Percentiles rank a stretch among this genome's conserved stretches.
phyloP scores from a whole-genome alignment of 2,329 filamentous ascomycete species.

The Alternaria ventricosa region DNA sequence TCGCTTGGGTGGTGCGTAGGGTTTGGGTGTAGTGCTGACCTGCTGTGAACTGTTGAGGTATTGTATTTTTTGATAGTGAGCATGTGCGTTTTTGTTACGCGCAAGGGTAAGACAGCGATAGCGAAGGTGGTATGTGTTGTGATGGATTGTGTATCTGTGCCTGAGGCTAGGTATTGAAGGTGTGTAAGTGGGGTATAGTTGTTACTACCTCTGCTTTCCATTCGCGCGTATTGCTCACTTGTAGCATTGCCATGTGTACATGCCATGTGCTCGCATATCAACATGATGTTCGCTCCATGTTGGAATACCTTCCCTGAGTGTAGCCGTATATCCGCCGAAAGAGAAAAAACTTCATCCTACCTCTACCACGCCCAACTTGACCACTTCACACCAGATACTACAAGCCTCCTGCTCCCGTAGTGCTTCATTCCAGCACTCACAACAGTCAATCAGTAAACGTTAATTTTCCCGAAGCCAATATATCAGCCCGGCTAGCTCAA shows the following conservation, averaged over 20 bases:
- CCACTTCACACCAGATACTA: not conserved
- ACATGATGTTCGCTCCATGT: not conserved
- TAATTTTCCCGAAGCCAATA: not conserved
- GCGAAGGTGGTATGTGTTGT: not conserved
- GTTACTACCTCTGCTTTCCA: too few relatives aligned
- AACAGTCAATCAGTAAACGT: not conserved
- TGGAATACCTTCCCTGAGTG: not conserved
- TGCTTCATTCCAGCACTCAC: not conserved
- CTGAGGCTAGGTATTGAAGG: not conserved
- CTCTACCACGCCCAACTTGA: not conserved
- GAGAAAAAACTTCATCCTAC: not conserved
- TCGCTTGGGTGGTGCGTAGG: not conserved
- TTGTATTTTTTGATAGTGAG: not conserved
- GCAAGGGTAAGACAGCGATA: not conserved
- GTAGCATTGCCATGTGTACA: not conserved
- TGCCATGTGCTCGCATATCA: not conserved
- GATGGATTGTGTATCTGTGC: not conserved
- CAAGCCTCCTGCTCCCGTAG: not conserved
- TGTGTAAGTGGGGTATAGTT: not conserved
- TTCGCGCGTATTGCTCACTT: not conserved
- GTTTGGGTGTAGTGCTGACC: not conserved
- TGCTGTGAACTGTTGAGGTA: not conserved
- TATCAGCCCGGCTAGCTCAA: constrained; percentile 29
- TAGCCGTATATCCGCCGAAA: not conserved
- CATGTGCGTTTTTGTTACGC: not conserved